Evolutionary conservation across 805 yeast species (phyloP).

Genomic region (Starmerella floris): DNA sequence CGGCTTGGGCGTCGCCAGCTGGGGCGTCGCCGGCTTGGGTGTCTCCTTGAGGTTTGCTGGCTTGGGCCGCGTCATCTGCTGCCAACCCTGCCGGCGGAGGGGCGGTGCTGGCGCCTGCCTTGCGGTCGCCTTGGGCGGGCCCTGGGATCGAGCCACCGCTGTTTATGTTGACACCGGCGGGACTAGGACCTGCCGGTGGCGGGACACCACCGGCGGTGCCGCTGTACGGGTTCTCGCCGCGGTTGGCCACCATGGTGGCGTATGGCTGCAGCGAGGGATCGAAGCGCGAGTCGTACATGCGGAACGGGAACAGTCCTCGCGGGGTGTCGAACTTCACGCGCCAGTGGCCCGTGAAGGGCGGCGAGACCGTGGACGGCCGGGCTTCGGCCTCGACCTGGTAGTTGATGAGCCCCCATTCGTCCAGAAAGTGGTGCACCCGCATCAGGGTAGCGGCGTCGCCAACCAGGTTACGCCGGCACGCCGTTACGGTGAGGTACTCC

Average conservation of each 20-base stretch:
- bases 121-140: neutral
- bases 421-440: constrained; percentile 70
- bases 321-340: constrained; percentile 76
- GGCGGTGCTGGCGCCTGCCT: neutral
- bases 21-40: neutral
- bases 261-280: constrained; percentile 27
- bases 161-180: neutral
- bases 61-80: no score
- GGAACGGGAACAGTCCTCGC: constrained; percentile 82
- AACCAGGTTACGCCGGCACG: constrained; percentile 76
- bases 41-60: neutral
- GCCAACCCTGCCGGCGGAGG: no score
- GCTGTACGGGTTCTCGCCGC: neutral
- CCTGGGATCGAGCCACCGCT: neutral
- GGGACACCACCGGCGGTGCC: neutral
- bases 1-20: neutral
- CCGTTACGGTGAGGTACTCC: constrained; percentile 79
- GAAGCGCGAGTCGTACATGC: constrained; percentile 56
- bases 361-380: constrained; percentile 49
- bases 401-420: constrained; percentile 86
- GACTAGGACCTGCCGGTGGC: neutral
- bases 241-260: neutral
- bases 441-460: constrained; percentile 85
- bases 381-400: constrained; percentile 78
- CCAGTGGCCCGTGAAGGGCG: constrained; percentile 66